Evolutionary conservation across 306 rosid species (phyloP), one percentile per base, ranked within the genome.

Genomic region (Potentilla sterilis): DNA sequence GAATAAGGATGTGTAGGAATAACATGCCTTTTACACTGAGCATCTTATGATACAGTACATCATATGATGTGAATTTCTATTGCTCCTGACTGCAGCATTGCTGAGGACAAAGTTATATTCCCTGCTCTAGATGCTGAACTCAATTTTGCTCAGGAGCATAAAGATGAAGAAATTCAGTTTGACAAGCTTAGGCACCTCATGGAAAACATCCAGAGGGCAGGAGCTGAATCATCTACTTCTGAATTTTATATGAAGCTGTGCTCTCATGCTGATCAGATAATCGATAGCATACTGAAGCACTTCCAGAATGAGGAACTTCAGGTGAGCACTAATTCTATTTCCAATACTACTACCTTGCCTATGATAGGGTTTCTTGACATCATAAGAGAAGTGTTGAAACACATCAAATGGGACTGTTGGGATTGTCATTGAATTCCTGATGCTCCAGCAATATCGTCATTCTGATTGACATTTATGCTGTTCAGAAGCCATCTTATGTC

Each of bases 41-140:
- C 54, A 12, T 77, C 65, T 71, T 21, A 13, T 37, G 59, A 15
- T 13, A 41, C 41, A 37, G 19, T 64, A 28, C 24, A 48, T 32
- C 38, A 43, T 73, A 61, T 66, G 43, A 42, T 42, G 55, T 67
- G 42, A 22, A 54, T 54, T 65, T 66, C 49, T 69, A 52, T 87
- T 78, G 44, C 46, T 24, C 67, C 48, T 74, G 72, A 62, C 75
- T 87, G 85, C 88, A 93, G 98, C 85, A 85, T 88, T 84, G 96
- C 97, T 43, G 98, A 93, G 92, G 97, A 93, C 88, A 85, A 81
- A 82, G 85, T 93, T 77, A 89, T 93, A 79, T 91, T 93, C 90
- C 97, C 98, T 21, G 89, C 98, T 12, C 91, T 93, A 82, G 98
- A 88, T 86, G 96, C 91, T 49, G 88, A 91, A 70, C 68, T 91